Evolutionary conservation across 2,329 filamentous ascomycete species (phyloP), one percentile per base, ranked within the genome.

Genomic region (Trichophyton benhamiae): DNA sequence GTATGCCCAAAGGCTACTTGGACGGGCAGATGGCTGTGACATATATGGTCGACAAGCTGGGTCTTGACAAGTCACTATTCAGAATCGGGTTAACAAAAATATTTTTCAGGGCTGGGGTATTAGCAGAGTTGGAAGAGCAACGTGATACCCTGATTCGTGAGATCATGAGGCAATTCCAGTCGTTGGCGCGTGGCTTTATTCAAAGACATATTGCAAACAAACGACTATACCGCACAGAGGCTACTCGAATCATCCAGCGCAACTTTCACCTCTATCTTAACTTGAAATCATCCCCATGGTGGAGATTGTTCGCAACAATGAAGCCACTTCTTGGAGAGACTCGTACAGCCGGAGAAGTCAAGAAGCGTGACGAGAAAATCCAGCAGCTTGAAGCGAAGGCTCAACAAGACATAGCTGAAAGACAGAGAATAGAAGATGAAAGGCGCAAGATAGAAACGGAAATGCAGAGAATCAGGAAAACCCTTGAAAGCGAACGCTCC

Each of bases 81-180:
- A 88, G 95, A 22, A 91, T 99, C 62, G 94, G 94, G 68, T 79
- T 96, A 62, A 96, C 91, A 25, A 99, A 99, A 74, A 92, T 99
- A 11, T 99, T 99, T 77, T 99, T 99, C 81, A 83, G 95, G 64
- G 91, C 94, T 49, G 94, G 94, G 63, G 92, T 99, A 2, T 82
- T 99, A 55, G 94, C 94, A 42, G 94, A 99, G 72, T 80, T 99
- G 13, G 94, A 99, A 82, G 95, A 97, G 74, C 89, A 95, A 72
- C 87, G 94, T 61, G 94, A 99, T 72, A 82, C 89, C 1, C 80
- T 99, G 20, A 97, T 99, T 67, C 87, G 89, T 6, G 88, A 96
- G 65, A 96, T 99, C 71, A 91, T 99, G 83, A 85, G 87, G 44
- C 84, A 86, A 36, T 99, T 99, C 72, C 95, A 99, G 70, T 94